phyloP scores from a whole-genome alignment of 202 grass and related monocot genomes.

The Setaria italica region DNA sequence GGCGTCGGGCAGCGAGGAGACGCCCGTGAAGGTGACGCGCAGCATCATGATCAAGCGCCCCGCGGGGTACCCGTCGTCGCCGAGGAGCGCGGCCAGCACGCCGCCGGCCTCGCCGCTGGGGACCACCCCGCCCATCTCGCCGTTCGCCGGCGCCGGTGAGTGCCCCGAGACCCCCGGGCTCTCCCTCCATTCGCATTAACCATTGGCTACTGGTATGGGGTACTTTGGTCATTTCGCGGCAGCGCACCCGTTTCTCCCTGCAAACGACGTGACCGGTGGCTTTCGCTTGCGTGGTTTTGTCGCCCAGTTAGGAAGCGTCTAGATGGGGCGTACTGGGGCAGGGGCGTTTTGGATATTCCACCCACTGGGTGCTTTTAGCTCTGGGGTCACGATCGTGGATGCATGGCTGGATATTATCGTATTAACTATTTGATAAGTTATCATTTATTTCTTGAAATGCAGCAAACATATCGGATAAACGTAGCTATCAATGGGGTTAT shows the following conservation, averaged over 20 bases:
- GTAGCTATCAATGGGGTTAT: conserved; percentile 29
- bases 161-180: neutral
- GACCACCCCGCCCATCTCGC: conserved; percentile 76
- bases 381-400: conserved; percentile 44
- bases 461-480: conserved; percentile 40
- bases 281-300: conserved; percentile 50
- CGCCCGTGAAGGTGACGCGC: conserved; percentile 74
- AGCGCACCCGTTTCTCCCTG: neutral
- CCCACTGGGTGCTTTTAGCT: conserved; percentile 18
- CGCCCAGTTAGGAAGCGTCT: conserved; percentile 51
- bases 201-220: neutral
- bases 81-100: conserved; percentile 67
- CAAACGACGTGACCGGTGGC: conserved; percentile 27
- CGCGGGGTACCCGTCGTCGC: conserved; percentile 68
- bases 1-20: conserved; percentile 46
- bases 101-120: conserved; percentile 71
- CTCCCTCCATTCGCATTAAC: neutral
- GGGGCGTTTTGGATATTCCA: conserved; percentile 40
- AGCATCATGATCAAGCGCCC: conserved; percentile 98
- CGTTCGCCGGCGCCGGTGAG: conserved; percentile 69
- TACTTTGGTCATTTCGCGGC: conserved; percentile 16
- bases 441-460: conserved; percentile 37
- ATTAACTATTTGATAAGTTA: conserved; percentile 40
- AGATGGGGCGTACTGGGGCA: conserved; percentile 34
- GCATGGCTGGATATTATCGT: conserved; percentile 40